phyloP scores from a whole-genome alignment of 169 alveolate species.

The Toxoplasma gondii region DNA sequence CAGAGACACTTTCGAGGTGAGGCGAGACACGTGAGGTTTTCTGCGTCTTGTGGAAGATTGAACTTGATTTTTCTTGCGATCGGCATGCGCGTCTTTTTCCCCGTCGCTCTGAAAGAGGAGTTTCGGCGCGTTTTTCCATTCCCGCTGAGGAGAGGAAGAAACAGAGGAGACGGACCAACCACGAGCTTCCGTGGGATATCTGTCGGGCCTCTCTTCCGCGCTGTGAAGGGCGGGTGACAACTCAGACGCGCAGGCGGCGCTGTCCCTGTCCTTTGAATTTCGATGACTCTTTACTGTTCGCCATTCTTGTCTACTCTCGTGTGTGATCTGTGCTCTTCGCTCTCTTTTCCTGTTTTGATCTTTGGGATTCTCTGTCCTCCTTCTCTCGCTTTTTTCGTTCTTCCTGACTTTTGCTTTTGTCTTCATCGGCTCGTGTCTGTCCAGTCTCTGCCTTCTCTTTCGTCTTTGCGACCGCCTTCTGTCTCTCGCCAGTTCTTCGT shows the following conservation, averaged over 20 bases:
- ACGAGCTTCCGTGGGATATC: not conserved
- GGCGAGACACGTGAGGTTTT: not conserved
- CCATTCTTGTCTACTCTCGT: not conserved
- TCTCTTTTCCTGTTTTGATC: not conserved
- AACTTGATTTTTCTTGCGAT: not conserved
- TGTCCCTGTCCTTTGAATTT: not conserved
- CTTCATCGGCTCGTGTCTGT: no score
- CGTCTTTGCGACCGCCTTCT: no score
- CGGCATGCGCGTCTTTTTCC: no score
- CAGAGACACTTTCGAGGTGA: conserved; percentile 29
- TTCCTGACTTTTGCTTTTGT: no score
- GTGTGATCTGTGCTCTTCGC: not conserved
- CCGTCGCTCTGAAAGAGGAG: no score
- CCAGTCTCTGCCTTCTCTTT: no score
- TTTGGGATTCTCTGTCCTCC: not conserved
- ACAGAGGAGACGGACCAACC: not conserved
- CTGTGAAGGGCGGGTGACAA: not conserved
- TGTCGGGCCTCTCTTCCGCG: no score
- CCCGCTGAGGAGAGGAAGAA: not conserved
- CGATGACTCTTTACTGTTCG: not conserved
- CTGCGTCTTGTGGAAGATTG: not conserved
- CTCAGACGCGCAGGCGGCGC: not conserved
- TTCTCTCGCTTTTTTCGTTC: not conserved
- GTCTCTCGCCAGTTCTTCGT: no score
- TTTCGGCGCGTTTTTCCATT: no score